Base-by-base conservation (phyloP, 768 basidiomycete genomes). In the Leccinum imitatum region DNA sequence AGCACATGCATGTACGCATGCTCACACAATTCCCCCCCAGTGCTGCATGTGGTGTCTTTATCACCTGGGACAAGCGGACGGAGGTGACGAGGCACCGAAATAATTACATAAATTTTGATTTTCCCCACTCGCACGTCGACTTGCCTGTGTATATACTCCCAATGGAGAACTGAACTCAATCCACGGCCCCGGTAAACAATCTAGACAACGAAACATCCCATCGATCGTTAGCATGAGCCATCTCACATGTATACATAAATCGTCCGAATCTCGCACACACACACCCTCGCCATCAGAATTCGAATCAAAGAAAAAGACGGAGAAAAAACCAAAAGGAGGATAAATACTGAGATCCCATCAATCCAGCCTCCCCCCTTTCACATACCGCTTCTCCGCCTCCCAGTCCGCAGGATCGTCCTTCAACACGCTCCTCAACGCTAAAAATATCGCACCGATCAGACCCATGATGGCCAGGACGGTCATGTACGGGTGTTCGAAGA, bases 291-390 rank as follows among this genome's bases (percentile, higher is more conserved):
- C 41, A 41, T 46, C 44, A 46, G 19, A 9, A 46, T 19, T 19
- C 44, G 11, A 46, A 46, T 44, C 41, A 19, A 19, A n/a, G 9
- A 8, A 17, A 17, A 41, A 10, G 10, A 44, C 9, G 10, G 44
- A 46, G 17, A 41, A 4, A 5, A 10, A 19, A 19, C 33, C 33
- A 7, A 19, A 19, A 46, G 5, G 5, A 46, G 9, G 8, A 46
- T 8, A 6, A 8, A 7, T 50, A 50, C 6, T 15, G 23, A 33
- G n/a, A 33, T 52, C 51, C n/a, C 23, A 57, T 70, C 54, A 72
- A 56, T 74, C 72, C 3, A 73, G 23, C 23, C 65, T 66, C 39
- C 14, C 63, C 2, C 63, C 57, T 59, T 73, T 71, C 25, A 41
- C 50, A 30, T 66, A 50, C 27, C 66, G 66, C 53, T 60, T 56